phyloP scores from a whole-genome alignment of 768 basidiomycete genomes.

The Tubosaeta sp. region DNA sequence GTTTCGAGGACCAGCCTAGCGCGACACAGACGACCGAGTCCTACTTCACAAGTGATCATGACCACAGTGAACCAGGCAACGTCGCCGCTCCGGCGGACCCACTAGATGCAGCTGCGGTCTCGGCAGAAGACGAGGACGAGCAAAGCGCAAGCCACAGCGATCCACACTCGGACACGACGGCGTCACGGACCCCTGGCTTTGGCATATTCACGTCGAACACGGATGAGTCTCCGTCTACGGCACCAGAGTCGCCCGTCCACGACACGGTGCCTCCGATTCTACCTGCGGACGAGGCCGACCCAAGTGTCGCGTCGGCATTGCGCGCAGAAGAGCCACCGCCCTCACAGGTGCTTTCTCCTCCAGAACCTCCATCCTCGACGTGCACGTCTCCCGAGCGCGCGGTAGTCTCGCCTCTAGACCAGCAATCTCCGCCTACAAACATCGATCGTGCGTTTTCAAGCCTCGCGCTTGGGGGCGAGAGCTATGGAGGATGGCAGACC shows the following conservation, averaged over 20 bases:
- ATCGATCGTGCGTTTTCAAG: slow-evolving; percentile 38
- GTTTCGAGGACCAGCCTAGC: slow-evolving; percentile 25
- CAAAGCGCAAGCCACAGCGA: slow-evolving; percentile 11
- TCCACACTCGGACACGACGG: slow-evolving; percentile 7
- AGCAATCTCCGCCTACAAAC: slow-evolving; percentile 14
- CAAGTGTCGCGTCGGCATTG: slow-evolving; percentile 12
- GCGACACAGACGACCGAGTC: slow-evolving; percentile 31
- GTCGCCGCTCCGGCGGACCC: slow-evolving; percentile 33
- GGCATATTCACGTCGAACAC: slow-evolving; percentile 32
- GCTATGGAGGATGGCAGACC: slow-evolving; percentile 49
- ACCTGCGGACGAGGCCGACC: slow-evolving; percentile 29
- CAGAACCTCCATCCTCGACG: slow-evolving; percentile 8
- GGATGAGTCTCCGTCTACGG: slow-evolving; percentile 17
- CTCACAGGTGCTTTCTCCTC: slow-evolving; percentile 8
- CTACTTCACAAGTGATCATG: slow-evolving; percentile 31
- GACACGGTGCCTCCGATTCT: slow-evolving; percentile 31
- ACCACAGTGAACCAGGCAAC: slow-evolving; percentile 27
- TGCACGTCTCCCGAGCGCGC: slow-evolving; percentile 24
- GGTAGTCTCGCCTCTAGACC: slow-evolving; percentile 29
- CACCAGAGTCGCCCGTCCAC: slow-evolving; percentile 10
- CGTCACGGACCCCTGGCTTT: slow-evolving; percentile 45
- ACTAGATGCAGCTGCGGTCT: slow-evolving; percentile 35
- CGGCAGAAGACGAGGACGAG: slow-evolving; percentile 32
- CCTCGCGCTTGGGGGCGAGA: slow-evolving; percentile 46
- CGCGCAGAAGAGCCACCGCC: slow-evolving; percentile 10